Conservation (phyloP, 768 basidiomycete species). For the Phlebiopsis flavidoalba region DNA sequence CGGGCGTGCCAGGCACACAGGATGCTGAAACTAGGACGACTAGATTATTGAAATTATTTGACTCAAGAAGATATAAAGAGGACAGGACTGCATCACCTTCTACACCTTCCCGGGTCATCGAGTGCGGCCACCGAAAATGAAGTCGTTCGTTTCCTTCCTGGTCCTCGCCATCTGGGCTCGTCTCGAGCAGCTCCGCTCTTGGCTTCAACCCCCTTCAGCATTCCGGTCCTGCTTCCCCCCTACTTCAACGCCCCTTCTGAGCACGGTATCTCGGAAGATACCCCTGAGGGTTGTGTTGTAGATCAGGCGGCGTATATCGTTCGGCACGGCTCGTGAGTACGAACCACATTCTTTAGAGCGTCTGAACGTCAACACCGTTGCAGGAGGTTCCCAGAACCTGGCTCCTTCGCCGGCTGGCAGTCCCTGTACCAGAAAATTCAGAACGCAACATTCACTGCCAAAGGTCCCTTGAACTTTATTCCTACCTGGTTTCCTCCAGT, state of each 20-base stretch:
- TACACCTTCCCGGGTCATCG: not conserved
- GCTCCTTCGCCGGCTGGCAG: conserved; percentile 36
- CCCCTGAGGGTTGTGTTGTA: conserved; percentile 34
- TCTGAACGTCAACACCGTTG: not conserved
- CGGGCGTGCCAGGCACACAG: not conserved
- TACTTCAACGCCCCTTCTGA: conserved; percentile 40
- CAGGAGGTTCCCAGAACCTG: conserved; percentile 39
- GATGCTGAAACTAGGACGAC: not conserved
- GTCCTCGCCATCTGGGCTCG: not conserved
- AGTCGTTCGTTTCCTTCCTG: not conserved
- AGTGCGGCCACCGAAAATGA: not conserved
- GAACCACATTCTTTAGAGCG: not conserved
- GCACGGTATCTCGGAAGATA: conserved; percentile 26
- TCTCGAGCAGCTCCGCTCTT: not conserved
- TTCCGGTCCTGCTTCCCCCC: conserved; percentile 37
- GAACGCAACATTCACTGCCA: conserved; percentile 33
- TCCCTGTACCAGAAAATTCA: conserved; percentile 34
- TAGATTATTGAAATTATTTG: not conserved
- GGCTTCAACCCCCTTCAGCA: conserved; percentile 36
- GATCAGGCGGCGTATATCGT: conserved; percentile 41
- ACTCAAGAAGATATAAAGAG: not conserved
- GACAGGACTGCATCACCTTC: not conserved
- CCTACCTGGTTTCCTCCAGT: conserved; percentile 37
- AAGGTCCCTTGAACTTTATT: conserved; percentile 35
- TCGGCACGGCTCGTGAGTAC: conserved; percentile 36